A percentile compares a stretch with the other conserved stretches of the same genome.
Conservation (phyloP, 148 eudicot species). For the Amaranthus cruentus region DNA sequence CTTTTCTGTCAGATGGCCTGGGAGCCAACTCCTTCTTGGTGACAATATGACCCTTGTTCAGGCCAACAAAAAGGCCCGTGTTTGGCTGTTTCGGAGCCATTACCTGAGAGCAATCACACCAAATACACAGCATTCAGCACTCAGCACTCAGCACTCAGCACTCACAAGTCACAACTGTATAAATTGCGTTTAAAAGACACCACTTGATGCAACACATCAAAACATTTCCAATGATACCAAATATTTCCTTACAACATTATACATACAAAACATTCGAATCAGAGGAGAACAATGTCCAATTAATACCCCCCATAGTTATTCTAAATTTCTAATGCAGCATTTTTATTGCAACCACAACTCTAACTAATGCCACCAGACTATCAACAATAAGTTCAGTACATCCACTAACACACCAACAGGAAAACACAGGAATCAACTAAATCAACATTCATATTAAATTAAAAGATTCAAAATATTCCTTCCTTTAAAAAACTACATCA, state of each 20-base stretch:
- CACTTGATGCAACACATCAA: not conserved
- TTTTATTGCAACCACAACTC: too few relatives aligned
- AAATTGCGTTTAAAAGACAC: too few relatives aligned
- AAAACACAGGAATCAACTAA: too few relatives aligned
- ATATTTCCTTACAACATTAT: not conserved
- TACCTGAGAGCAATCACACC: conserved; percentile 10
- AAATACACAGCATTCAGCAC: not conserved
- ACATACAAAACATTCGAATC: not conserved
- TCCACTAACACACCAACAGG: too few relatives aligned
- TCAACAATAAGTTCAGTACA: too few relatives aligned
- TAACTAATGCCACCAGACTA: too few relatives aligned
- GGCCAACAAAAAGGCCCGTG: conserved; percentile 42
- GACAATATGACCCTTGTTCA: conserved; percentile 42
- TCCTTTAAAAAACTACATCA: too few relatives aligned
- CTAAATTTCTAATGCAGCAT: too few relatives aligned
- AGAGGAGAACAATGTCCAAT: not conserved
- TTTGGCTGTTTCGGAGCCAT: conserved; percentile 42
- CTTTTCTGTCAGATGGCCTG: conserved; percentile 44
- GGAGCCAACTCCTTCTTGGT: conserved; percentile 41
- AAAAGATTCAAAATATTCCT: too few relatives aligned
- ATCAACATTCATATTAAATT: too few relatives aligned
- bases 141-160: not conserved
- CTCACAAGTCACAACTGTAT: not conserved
- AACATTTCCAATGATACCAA: not conserved
- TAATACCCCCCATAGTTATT: too few relatives aligned